Base-by-base conservation (phyloP, 129 eudicot species). In the Oenanthe sinensis region DNA sequence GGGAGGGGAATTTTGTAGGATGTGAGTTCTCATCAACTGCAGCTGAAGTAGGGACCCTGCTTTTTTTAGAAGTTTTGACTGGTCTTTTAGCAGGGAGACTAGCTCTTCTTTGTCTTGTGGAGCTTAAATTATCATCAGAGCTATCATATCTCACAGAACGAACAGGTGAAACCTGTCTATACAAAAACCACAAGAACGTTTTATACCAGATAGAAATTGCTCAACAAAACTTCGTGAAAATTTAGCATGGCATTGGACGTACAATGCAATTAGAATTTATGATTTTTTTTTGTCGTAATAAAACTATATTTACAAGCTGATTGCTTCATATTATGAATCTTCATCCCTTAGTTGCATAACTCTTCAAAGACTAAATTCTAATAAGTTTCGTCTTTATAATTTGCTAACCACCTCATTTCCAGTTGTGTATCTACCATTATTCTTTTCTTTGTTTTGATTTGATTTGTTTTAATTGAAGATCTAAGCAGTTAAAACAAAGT, bases 101-200 rank as follows among this genome's bases (percentile, higher is more conserved):
- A n/a, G 42, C 76, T 85, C 87, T 87, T 74, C 88, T 83, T 75
- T 81, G 75, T 71, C 84, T 71, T 44, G 45, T 43, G 2, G 79
- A 73, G 69, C 78, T 85, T 12, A 46, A 69, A 65, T 76, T 81
- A 70, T 85, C 87, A 76, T 87, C 91, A 50, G 87, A 87, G 82
- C 87, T 85, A 42, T 83, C 91, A 6, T 79, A 81, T 70, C 78
- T 81, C 65, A 65, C 75, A 30, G 85, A 81, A 80, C 85, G 91
- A 80, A 81, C 83, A 4, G 91, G 87, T 40, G 91, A 87, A 80
- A 73, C 88, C 91, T 87, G 87, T 83, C 60, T 47, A 82, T 47
- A 28, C 72, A 76, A 39, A 80, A 49, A 45, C 60, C 30, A 11
- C 12, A 62, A 4, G 76, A 72, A 20, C 42, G 24, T 52, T n/a